Conservation (phyloP, 768 basidiomycete species). For the Boletus fagicola region DNA sequence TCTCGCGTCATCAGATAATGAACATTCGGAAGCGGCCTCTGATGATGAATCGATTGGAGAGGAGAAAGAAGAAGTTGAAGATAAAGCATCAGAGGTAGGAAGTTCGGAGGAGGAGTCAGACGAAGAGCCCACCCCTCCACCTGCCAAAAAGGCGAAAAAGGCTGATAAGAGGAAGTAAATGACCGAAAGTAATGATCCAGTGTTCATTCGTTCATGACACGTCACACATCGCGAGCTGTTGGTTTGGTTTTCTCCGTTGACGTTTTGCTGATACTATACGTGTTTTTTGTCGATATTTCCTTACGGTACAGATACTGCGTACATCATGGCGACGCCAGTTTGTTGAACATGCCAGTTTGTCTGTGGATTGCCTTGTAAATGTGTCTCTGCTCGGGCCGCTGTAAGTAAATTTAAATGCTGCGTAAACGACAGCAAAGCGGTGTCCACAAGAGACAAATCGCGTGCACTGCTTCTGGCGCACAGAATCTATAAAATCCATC, state of each 20-base stretch:
- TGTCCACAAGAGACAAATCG: constrained; percentile 28
- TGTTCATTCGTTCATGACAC: constrained; percentile 12
- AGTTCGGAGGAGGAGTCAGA: constrained; percentile 30
- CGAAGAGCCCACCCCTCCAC: constrained; percentile 28
- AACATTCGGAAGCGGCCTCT: constrained; percentile 32
- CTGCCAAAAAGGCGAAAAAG: constrained; percentile 31
- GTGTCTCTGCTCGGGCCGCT: constrained; percentile 15
- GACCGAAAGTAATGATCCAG: neutral
- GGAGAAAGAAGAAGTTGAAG: constrained; percentile 21
- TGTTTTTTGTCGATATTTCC: constrained; percentile 27
- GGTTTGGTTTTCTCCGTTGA: constrained; percentile 1
- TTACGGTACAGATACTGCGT: constrained; percentile 21
- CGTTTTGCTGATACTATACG: constrained; percentile 26
- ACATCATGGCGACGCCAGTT: neutral
- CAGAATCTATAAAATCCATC: constrained; percentile 24
- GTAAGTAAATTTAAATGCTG: constrained; percentile 10
- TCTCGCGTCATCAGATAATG: constrained; percentile 30
- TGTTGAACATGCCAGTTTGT: neutral
- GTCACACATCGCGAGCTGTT: neutral
- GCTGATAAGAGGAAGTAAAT: constrained; percentile 27
- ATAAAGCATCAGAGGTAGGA: constrained; percentile 23
- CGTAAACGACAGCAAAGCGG: constrained; percentile 34
- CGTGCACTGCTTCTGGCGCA: constrained; percentile 16
- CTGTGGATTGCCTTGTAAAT: constrained; percentile 3
- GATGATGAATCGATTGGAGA: constrained; percentile 25